phyloP scores from a whole-genome alignment of 441 rosid species.

The Capsella rubella region DNA sequence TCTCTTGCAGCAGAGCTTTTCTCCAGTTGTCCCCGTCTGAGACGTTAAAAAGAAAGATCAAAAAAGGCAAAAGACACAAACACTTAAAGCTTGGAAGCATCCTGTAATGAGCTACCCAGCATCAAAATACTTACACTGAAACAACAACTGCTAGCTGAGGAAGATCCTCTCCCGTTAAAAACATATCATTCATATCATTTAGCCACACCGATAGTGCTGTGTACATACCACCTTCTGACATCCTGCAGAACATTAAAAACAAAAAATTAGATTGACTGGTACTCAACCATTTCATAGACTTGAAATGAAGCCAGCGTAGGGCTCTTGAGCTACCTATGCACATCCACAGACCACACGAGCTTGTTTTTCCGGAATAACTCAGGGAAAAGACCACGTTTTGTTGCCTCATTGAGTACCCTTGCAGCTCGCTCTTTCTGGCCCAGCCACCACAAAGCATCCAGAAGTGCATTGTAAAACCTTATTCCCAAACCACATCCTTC shows the following conservation, averaged over 20 bases:
- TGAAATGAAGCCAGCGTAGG: slow-evolving; percentile 9
- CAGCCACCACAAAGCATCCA: slow-evolving; percentile 98
- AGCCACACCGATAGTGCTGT: slow-evolving; percentile 87
- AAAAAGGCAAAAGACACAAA: slow-evolving; percentile 19
- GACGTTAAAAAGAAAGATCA: slow-evolving; percentile 10
- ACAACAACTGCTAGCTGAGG: slow-evolving; percentile 88
- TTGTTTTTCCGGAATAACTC: slow-evolving; percentile 89
- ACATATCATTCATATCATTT: slow-evolving; percentile 61
- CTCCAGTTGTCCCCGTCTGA: slow-evolving; percentile 82
- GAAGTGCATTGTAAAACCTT: slow-evolving; percentile 89
- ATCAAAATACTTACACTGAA: slow-evolving; percentile 70
- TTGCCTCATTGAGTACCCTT: slow-evolving; percentile 82
- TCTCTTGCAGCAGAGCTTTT: slow-evolving; percentile 64
- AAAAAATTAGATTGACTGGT: slow-evolving; percentile 32
- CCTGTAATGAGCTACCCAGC: slow-evolving; percentile 19
- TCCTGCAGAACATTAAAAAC: slow-evolving; percentile 57
- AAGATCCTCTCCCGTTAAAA: slow-evolving; percentile 67
- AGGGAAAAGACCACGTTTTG: slow-evolving; percentile 85
- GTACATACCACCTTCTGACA: slow-evolving; percentile 90
- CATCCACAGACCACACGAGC: slow-evolving; percentile 88
- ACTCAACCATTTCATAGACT: slow-evolving; percentile 18
- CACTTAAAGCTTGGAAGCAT: slow-evolving; percentile 12
- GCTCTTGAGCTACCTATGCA: slow-evolving; percentile 66
- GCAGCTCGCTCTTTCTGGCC: slow-evolving; percentile 92
- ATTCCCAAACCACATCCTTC: slow-evolving; percentile 92